Percentiles rank a stretch among this genome's conserved stretches.
Conservation (phyloP, 352 stramenopile genomes). For the Phytopythium sindhum region DNA sequence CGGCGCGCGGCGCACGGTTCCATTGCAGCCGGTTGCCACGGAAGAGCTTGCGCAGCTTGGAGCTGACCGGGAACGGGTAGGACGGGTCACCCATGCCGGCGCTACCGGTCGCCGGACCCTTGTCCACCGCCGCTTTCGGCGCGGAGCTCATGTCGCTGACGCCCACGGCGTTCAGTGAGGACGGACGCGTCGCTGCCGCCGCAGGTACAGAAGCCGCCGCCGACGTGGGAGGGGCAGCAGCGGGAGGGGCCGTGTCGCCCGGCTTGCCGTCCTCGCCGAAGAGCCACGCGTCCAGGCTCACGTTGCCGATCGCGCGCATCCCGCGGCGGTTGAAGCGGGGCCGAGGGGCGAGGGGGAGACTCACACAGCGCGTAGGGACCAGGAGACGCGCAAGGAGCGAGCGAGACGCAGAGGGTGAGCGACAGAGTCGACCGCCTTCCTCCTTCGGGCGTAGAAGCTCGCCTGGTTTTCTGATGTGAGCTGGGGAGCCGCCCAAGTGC, state of each 20-base stretch:
- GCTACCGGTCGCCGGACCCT: neutral
- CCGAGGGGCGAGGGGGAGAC: neutral
- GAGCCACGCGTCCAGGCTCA: slow-evolving; percentile 79
- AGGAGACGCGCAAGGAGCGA: too few relatives aligned
- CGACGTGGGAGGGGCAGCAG: neutral
- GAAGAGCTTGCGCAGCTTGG: slow-evolving; percentile 74
- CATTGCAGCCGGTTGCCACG: slow-evolving; percentile 59
- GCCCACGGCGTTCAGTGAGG: slow-evolving; percentile 4
- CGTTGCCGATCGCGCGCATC: slow-evolving; percentile 54
- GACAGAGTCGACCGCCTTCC: neutral
- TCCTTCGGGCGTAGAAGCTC: too few relatives aligned
- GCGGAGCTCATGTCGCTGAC: slow-evolving; percentile 2
- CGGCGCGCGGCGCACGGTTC: slow-evolving; percentile 18
- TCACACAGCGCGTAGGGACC: too few relatives aligned
- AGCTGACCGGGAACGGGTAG: slow-evolving; percentile 68
- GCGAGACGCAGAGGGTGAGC: neutral
- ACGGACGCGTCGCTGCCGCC: slow-evolving; percentile 4
- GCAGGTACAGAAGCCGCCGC: slow-evolving; percentile 4
- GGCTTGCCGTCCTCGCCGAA: slow-evolving; percentile 63
- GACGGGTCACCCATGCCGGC: slow-evolving; percentile 18
- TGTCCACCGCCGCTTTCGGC: neutral
- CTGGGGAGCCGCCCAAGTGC: too few relatives aligned
- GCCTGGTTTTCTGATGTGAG: too few relatives aligned
- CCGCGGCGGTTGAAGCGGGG: neutral
- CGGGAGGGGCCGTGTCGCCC: slow-evolving; percentile 7